phyloP scores from a whole-genome alignment of 257 asterid genomes.

The Solanum virginianum region DNA sequence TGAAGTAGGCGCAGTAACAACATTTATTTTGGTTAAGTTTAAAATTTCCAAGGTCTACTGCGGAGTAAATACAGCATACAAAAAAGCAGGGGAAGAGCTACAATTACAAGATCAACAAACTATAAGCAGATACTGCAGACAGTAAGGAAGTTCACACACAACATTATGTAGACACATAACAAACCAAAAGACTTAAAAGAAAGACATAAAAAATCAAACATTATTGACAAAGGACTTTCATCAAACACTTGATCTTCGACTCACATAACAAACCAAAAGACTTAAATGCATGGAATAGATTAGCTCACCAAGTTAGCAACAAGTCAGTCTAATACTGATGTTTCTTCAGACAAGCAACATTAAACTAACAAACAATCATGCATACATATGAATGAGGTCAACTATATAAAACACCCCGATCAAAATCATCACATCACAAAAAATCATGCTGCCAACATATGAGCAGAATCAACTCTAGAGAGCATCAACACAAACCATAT shows the following conservation, averaged over 20 bases:
- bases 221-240: too few species aligned
- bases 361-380: background rate
- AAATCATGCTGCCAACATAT: background rate
- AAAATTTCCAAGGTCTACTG: background rate
- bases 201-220: too few species aligned
- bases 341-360: background rate
- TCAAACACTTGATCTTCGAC: too few species aligned
- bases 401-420: background rate
- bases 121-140: background rate
- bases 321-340: background rate
- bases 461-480: background rate
- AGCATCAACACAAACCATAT: background rate
- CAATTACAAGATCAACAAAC: background rate
- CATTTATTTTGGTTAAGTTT: background rate
- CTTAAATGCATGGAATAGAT: background rate
- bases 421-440: too few species aligned
- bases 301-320: background rate
- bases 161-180: too few species aligned
- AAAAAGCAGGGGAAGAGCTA: background rate
- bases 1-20: constrained; percentile 11
- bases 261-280: too few species aligned
- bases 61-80: background rate
- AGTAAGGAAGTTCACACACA: too few species aligned
- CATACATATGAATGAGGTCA: background rate
- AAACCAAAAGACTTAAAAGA: too few species aligned